Percentiles rank a stretch among this genome's conserved stretches.
Evolutionary conservation across 345 rosid species (phyloP).

Genomic region (Boechera stricta): DNA sequence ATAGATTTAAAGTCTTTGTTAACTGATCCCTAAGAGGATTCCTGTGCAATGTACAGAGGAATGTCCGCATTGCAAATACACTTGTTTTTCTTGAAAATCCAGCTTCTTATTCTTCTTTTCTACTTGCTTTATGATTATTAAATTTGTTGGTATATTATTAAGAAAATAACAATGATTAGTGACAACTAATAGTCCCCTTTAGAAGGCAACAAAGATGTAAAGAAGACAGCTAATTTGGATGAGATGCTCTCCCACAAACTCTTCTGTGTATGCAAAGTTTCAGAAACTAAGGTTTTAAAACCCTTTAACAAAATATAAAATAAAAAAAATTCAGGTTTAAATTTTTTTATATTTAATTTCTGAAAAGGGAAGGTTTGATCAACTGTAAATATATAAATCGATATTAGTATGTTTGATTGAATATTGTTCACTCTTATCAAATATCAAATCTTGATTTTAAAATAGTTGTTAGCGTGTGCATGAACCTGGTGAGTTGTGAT

Average conservation of each 20-base stretch:
- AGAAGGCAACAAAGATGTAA: conserved; percentile 27
- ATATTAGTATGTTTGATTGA: neutral
- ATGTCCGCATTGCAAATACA: conserved; percentile 33
- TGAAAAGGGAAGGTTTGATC: neutral
- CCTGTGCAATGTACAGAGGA: conserved; percentile 43
- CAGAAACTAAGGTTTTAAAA: neutral
- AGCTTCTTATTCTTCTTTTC: conserved; percentile 29
- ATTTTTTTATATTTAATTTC: neutral
- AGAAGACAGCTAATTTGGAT: conserved; percentile 40
- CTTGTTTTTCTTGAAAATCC: conserved; percentile 32
- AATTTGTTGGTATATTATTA: neutral
- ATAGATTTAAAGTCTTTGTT: conserved; percentile 32
- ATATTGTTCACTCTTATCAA: neutral
- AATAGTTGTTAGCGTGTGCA: conserved; percentile 14
- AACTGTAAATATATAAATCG: neutral
- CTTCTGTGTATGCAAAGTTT: conserved; percentile 35
- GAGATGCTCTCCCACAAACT: conserved; percentile 42
- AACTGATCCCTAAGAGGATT: conserved; percentile 52
- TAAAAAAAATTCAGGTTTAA: neutral
- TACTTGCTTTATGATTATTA: conserved; percentile 8
- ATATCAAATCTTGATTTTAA: neutral
- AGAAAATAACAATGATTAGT: conserved; percentile 34
- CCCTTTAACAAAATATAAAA: neutral
- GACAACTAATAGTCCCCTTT: conserved; percentile 44
- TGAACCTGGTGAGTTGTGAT: conserved; percentile 26